These are phyloP conservation scores for Solanum hybrid DNA, from an alignment of 305 asterid genomes.

Conservation along the genomic window DNA sequence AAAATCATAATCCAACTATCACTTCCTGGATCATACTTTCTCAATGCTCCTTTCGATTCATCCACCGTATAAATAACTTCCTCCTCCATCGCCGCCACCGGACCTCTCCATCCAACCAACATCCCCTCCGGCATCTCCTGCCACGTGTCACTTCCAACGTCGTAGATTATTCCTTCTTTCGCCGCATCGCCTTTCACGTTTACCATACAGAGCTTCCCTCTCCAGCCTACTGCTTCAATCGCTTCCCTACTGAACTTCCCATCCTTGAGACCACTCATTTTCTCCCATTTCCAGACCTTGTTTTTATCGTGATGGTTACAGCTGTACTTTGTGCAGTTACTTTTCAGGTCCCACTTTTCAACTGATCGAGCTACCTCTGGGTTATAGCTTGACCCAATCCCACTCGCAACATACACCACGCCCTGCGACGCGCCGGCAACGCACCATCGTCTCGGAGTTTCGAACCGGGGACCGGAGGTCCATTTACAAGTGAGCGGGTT, in stretches of 20 bases:
- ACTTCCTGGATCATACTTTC: conserved; percentile 31
- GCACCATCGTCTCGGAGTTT: conserved; percentile 81
- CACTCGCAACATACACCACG: conserved; percentile 59
- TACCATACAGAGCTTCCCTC: conserved; percentile 76
- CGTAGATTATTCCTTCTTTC: conserved; percentile 62
- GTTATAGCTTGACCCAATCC: conserved; percentile 65
- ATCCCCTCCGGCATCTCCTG: conserved; percentile 78
- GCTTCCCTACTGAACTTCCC: conserved; percentile 74
- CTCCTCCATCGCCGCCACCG: conserved; percentile 79
- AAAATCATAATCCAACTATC: conserved; percentile 46
- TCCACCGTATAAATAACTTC: conserved; percentile 56
- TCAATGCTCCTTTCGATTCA: conserved; percentile 49
- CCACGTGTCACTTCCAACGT: conserved; percentile 43
- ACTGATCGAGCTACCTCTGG: conserved; percentile 55
- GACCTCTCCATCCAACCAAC: conserved; percentile 80
- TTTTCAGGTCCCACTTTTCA: conserved; percentile 57
- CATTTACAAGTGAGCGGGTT: conserved; percentile 32
- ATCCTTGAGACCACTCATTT: conserved; percentile 38
- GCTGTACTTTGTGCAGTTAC: not conserved
- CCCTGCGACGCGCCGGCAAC: conserved; percentile 43
- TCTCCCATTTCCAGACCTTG: conserved; percentile 43
- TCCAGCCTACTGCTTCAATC: conserved; percentile 73
- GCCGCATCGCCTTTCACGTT: conserved; percentile 65
- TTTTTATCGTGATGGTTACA: not conserved
- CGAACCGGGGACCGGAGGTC: conserved; percentile 46